Evolutionary conservation across 2,329 filamentous ascomycete species (phyloP).

Genomic region (Dactylella cylindrospora): DNA sequence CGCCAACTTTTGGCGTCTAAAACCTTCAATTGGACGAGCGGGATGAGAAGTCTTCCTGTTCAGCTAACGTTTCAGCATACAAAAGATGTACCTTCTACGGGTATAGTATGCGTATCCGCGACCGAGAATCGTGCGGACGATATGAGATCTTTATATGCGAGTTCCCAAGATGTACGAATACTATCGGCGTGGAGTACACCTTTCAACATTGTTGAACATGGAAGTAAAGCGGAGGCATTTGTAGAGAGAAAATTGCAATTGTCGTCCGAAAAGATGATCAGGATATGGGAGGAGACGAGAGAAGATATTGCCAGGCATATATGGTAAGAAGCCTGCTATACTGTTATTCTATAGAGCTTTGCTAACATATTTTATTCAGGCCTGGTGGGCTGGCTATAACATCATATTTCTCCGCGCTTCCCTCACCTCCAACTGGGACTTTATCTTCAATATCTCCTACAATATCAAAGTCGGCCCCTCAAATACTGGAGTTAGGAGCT

Average conservation of each 20-base stretch:
- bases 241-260: constrained; percentile 61
- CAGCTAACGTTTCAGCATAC: constrained; percentile 27
- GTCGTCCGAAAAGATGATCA: constrained; percentile 52
- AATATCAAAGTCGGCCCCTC: constrained; percentile 50
- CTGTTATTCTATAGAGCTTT: constrained; percentile 51
- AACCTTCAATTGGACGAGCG: constrained; percentile 44
- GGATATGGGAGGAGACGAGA: constrained; percentile 69
- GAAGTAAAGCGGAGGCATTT: constrained; percentile 56
- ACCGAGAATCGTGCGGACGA: constrained; percentile 43
- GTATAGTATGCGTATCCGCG: constrained; percentile 44
- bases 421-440: constrained; percentile 7
- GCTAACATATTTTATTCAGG: constrained; percentile 55
- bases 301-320: constrained; percentile 72
- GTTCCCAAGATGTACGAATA: constrained; percentile 22
- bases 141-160: constrained; percentile 32
- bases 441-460: constrained; percentile 32
- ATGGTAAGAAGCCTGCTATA: constrained; percentile 57
- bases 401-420: constrained; percentile 49
- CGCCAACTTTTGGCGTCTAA: constrained; percentile 31
- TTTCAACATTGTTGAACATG: constrained; percentile 36
- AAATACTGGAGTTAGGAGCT: constrained; percentile 65
- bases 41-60: constrained; percentile 46
- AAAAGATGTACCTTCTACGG: constrained; percentile 6
- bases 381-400: constrained; percentile 53
- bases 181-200: constrained; percentile 46